Evolutionary conservation across 1,284 basidiomycete species (phyloP).

Genomic region (Paramarasmius palmivorus): DNA sequence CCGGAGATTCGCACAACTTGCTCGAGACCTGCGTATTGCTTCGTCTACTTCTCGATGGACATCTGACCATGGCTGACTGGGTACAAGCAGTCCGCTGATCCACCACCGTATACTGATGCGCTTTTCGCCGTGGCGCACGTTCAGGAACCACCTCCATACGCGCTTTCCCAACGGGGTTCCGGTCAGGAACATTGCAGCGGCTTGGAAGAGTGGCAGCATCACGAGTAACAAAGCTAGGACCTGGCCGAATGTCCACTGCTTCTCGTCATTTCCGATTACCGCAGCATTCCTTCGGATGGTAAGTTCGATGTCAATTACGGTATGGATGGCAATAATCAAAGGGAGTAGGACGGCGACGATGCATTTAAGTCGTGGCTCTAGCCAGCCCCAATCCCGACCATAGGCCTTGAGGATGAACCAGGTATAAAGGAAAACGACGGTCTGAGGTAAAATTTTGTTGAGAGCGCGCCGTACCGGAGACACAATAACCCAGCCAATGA

Average conservation of each 20-base stretch:
- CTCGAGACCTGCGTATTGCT: neutral
- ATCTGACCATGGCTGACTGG: neutral
- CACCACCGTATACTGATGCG: neutral
- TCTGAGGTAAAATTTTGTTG: neutral
- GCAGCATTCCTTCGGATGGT: slow-evolving; percentile 13
- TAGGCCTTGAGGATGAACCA: neutral
- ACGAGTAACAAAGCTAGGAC: slow-evolving; percentile 24
- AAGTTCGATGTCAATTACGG: slow-evolving; percentile 19
- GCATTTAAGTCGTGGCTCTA: neutral
- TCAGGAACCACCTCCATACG: neutral
- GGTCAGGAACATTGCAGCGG: neutral
- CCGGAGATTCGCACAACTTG: too few species aligned
- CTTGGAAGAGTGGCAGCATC: slow-evolving; percentile 15
- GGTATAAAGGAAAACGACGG: neutral
- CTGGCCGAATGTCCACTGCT: slow-evolving; percentile 25
- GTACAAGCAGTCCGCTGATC: neutral
- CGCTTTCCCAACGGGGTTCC: neutral
- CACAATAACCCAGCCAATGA: neutral
- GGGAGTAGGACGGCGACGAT: neutral
- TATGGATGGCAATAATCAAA: neutral
- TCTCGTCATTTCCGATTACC: slow-evolving; percentile 12
- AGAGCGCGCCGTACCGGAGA: neutral
- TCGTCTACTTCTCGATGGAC: neutral
- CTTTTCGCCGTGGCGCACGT: neutral
- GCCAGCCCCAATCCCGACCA: neutral